Base-by-base conservation (phyloP, 768 basidiomycete species). In the Chalciporus pseudorubinellus region DNA sequence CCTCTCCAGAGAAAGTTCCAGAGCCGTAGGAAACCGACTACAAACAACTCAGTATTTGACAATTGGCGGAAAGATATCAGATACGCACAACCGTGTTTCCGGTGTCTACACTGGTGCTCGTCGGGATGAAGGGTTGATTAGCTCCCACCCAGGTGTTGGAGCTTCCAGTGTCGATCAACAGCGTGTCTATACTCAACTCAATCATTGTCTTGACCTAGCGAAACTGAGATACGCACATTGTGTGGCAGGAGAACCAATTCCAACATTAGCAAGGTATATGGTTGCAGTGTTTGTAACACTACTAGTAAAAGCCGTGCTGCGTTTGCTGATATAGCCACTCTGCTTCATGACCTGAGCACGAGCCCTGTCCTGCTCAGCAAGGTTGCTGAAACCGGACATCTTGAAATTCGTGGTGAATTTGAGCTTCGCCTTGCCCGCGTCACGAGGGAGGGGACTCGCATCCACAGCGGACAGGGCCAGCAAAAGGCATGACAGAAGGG, bases 61-160 rank as follows among this genome's bases (percentile, higher is more conserved):
- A 38, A 20, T 22, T 1, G 13, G 3, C 4, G 14, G 16, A 6
- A 6, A 14, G 6, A 3, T 6, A 24, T 22, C 3, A 33, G 6
- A 46, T 33, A 57, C 61, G 1, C 57, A 64, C 64, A 11, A 59
- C 52, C 22, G 44, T n/a, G 1, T 55, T n/a, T n/a, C n/a, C n/a
- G n/a, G n/a, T n/a, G n/a, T n/a, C n/a, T n/a, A n/a, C n/a, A n/a
- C n/a, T n/a, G 16, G 33, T 47, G 8, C 2, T 38, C 7, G 59
- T 59, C 10, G 18, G 10, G 21, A 10, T 22, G 46, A 67, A 69
- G 24, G 40, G 0, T 4, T 51, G 42, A 13, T n/a, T 29, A 19
- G 59, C 52, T 31, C 67, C 67, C 20, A 69, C 39, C 46, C 57
- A 69, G 3, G 64, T 70, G 48, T 65, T 70, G 11, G 67, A 46